Percentiles rank a stretch among this genome's conserved stretches.
Conservation (phyloP, 2,329 filamentous ascomycete genomes). For the Ophiostoma triangulosporum region DNA sequence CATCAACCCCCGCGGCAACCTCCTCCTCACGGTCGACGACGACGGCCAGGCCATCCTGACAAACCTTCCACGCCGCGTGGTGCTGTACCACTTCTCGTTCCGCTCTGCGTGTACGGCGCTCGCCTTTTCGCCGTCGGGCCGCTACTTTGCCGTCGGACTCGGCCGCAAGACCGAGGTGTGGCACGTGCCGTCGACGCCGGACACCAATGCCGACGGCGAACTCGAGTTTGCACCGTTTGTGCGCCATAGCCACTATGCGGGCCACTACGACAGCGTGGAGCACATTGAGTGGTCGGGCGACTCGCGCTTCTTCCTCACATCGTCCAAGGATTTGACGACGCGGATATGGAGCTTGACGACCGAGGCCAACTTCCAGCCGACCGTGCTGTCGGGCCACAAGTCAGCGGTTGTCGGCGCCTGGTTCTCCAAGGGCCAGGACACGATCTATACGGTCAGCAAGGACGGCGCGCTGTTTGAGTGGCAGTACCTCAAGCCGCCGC, state of each 20-base stretch:
- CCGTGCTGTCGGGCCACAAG: constrained; percentile 79
- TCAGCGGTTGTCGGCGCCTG: constrained; percentile 89
- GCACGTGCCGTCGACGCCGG: constrained; percentile 86
- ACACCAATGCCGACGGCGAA: constrained; percentile 62
- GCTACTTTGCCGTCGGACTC: constrained; percentile 78
- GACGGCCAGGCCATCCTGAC: constrained; percentile 89
- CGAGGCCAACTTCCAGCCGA: constrained; percentile 80
- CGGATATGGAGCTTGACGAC: constrained; percentile 88
- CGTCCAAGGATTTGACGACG: constrained; percentile 83
- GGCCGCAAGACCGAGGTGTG: constrained; percentile 86
- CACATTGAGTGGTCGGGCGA: constrained; percentile 93
- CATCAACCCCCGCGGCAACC: constrained; percentile 78
- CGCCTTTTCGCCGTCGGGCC: constrained; percentile 80
- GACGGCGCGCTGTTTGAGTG: constrained; percentile 94
- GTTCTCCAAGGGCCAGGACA: constrained; percentile 90
- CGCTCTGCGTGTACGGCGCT: constrained; percentile 69
- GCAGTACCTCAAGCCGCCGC: constrained; percentile 55
- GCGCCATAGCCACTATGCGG: constrained; percentile 69
- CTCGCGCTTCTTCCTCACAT: constrained; percentile 85
- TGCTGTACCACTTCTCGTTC: constrained; percentile 94
- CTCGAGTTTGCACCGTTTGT: constrained; percentile 94
- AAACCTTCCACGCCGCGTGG: constrained; percentile 72
- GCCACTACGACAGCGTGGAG: constrained; percentile 77
- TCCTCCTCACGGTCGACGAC: constrained; percentile 86
- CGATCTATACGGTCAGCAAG: constrained; percentile 90